Base-by-base conservation (phyloP, 306 rosid genomes). In the Cicer yamashitae region DNA sequence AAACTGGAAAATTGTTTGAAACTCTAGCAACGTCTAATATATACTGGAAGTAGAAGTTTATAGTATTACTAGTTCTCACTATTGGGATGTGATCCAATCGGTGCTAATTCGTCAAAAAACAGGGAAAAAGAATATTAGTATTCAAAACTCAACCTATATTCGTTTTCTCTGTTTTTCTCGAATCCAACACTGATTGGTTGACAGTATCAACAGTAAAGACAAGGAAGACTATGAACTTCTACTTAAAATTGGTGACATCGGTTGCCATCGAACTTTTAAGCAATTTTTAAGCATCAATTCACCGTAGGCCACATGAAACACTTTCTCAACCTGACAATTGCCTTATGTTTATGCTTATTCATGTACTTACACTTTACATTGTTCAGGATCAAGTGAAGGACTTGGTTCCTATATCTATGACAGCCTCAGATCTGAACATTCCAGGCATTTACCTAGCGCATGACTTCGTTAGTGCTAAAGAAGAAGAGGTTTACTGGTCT, bases 381-480 rank as follows among this genome's bases (percentile, higher is more conserved):
- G 54, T 68, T 74, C 71, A 87, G 91, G 90, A 78, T 75, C 69
- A 56, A 71, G 79, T 70, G 30, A 77, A 70, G 82, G 88, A 93
- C 69, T 58, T 82, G 67, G 78, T 88, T 81, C 83, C 89, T 14
- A 97, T 89, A 10, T 89, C 92, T 70, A 62, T 87, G 74, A 70
- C 79, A 64, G 96, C 88, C 14, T 86, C 89, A 9, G 98, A 93
- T 73, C 53, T 93, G 78, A 82, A 82, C 77, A 88, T 93, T 82
- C 89, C 96, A 5, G 98, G 98, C 13, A 75, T 93, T 76, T 88
- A 80, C 89, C 85, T 93, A 38, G 75, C 89, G 77, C 94, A 86
- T 8, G 96, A 93, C 74, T 93, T 93, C 74, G 70, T 93, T 73
- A 87, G 45, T 53, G 71, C 80, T 41, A 74, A 83, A 77, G 94